A percentile compares a stretch with the other conserved stretches of the same genome.
These are phyloP conservation scores for Colletotrichum ledebouriae DNA, from an alignment of 2,329 filamentous ascomycete species.

Conservation along the genomic window DNA sequence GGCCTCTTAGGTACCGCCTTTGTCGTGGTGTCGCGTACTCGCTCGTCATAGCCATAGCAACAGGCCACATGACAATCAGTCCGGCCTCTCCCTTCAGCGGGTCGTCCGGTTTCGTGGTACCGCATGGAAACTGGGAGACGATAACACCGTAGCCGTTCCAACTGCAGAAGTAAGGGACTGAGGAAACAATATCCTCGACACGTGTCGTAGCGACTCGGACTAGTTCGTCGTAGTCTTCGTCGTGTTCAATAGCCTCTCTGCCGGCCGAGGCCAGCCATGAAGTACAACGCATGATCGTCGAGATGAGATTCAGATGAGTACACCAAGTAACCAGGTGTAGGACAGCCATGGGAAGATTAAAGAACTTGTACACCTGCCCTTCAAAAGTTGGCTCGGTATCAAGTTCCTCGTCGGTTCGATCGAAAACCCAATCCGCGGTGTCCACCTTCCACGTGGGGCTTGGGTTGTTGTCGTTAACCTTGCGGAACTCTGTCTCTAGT, in stretches of 20 bases:
- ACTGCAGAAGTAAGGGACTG: constrained; percentile 44
- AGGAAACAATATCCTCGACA: constrained; percentile 41
- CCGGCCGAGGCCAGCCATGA: constrained; percentile 42
- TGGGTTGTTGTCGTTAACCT: constrained; percentile 27
- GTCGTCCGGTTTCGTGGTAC: constrained; percentile 32
- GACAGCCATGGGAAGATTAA: constrained; percentile 42
- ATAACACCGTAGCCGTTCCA: constrained; percentile 43
- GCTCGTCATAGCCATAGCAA: constrained; percentile 42
- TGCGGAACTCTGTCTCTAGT: constrained; percentile 33
- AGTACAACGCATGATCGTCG: constrained; percentile 40
- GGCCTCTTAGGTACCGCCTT: constrained; percentile 40
- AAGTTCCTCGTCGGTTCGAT: constrained; percentile 41
- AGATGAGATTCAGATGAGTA: constrained; percentile 43
- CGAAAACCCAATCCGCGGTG: constrained; percentile 34
- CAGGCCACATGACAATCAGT: constrained; percentile 44
- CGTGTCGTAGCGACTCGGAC: constrained; percentile 25
- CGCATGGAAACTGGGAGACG: constrained; percentile 42
- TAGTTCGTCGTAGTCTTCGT: constrained; percentile 41
- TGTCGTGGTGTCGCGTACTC: constrained; percentile 43
- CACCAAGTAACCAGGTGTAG: constrained; percentile 42
- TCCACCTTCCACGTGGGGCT: constrained; percentile 35
- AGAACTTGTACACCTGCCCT: constrained; percentile 44
- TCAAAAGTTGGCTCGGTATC: constrained; percentile 36
- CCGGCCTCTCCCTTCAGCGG: constrained; percentile 44
- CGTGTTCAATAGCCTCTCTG: not conserved